Percentiles rank a stretch among this genome's conserved stretches.
Evolutionary conservation across 495 filamentous ascomycete species (phyloP).

Genomic region (Tuber calosporum): DNA sequence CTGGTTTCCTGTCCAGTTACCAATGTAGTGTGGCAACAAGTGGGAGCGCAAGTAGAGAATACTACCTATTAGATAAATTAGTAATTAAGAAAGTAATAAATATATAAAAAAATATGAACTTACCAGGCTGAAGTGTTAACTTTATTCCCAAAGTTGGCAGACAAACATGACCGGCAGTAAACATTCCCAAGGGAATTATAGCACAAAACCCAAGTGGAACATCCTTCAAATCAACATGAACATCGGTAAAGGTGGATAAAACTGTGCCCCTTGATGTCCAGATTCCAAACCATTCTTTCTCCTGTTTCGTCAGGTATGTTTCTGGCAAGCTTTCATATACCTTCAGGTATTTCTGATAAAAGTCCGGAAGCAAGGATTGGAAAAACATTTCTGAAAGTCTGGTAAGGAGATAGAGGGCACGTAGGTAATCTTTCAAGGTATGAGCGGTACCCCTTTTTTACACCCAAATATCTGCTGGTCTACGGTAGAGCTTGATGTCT

Average conservation of each 20-base stretch:
- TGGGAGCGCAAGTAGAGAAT: neutral
- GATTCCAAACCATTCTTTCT: neutral
- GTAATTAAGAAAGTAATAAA: too few species aligned
- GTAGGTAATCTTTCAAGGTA: too few species aligned
- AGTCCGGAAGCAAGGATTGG: neutral
- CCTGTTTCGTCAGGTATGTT: neutral
- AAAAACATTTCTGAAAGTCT: too few species aligned
- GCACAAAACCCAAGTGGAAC: neutral
- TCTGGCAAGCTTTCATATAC: neutral
- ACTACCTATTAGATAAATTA: neutral
- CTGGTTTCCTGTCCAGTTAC: neutral
- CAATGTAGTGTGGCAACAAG: neutral
- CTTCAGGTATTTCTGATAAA: neutral
- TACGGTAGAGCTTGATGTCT: too few species aligned
- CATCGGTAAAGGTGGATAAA: neutral
- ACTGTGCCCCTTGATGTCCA: neutral
- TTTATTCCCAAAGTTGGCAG: neutral
- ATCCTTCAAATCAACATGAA: neutral
- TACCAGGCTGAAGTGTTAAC: neutral
- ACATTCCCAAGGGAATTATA: neutral
- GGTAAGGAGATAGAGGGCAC: too few species aligned
- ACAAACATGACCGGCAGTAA: neutral
- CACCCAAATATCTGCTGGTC: too few species aligned
- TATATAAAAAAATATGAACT: neutral
- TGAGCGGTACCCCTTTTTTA: too few species aligned